Percentiles rank a stretch among this genome's conserved stretches.
Evolutionary conservation across 495 filamentous ascomycete genomes (phyloP).

Genomic region (Bryoglossum gracile): DNA sequence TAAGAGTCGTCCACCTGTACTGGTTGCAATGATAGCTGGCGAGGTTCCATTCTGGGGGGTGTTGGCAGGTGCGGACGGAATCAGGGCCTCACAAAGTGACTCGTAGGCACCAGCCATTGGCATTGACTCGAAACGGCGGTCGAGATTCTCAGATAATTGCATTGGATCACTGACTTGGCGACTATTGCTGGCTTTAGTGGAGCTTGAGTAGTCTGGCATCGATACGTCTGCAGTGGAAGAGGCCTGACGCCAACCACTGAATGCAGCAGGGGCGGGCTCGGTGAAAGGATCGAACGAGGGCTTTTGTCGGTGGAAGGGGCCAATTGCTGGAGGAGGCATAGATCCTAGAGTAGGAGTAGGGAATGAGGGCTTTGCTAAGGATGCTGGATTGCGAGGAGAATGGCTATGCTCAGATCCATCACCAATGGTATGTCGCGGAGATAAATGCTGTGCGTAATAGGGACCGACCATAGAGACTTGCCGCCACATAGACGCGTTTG

Average conservation of each 20-base stretch:
- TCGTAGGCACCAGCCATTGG: slow-evolving; percentile 30
- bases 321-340: slow-evolving; percentile 4
- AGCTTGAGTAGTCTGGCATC: slow-evolving; percentile 45
- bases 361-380: neutral
- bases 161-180: slow-evolving; percentile 33
- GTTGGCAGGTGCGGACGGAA: slow-evolving; percentile 39
- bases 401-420: slow-evolving; percentile 41
- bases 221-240: slow-evolving; percentile 43
- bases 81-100: slow-evolving; percentile 32
- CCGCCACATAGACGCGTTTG: slow-evolving; percentile 67
- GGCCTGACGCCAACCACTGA: slow-evolving; percentile 29
- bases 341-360: slow-evolving; percentile 3
- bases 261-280: slow-evolving; percentile 27
- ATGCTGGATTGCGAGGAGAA: slow-evolving; percentile 38
- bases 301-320: slow-evolving; percentile 19
- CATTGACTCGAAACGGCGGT: slow-evolving; percentile 32
- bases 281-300: slow-evolving; percentile 35
- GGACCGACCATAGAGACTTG: slow-evolving; percentile 34
- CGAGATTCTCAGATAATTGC: slow-evolving; percentile 18
- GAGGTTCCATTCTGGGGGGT: slow-evolving; percentile 27
- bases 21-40: neutral
- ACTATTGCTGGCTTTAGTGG: slow-evolving; percentile 31
- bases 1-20: too few relatives aligned
- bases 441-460: slow-evolving; percentile 29
- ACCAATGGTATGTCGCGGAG: slow-evolving; percentile 25